Conservation (phyloP, 352 stramenopile genomes). For the Phytophthora crassamura region DNA sequence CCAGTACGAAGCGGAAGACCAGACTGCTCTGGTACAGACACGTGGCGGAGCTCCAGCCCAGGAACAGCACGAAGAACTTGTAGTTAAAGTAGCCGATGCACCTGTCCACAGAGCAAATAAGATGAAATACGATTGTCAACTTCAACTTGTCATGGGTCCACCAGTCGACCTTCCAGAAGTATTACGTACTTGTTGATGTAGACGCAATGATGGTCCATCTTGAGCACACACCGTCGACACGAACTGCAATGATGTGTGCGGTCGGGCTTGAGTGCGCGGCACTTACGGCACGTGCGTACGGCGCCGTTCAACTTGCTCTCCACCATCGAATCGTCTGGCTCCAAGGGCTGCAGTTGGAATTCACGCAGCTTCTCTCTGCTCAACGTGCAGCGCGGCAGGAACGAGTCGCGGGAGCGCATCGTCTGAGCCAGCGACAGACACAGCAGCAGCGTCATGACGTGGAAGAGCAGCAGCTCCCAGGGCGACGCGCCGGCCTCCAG, state of each 20-base stretch:
- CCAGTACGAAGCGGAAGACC: conserved; percentile 69
- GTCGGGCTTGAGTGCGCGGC: conserved; percentile 76
- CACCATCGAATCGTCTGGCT: conserved; percentile 28
- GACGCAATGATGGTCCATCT: conserved; percentile 91
- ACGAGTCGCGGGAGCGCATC: conserved; percentile 63
- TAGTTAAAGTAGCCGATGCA: conserved; percentile 92
- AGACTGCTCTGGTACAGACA: conserved; percentile 77
- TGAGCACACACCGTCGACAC: conserved; percentile 79
- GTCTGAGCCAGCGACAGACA: conserved; percentile 64
- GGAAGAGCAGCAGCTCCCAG: conserved; percentile 59
- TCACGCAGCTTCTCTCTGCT: conserved; percentile 14
- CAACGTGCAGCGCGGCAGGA: conserved; percentile 44
- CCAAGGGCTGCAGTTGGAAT: conserved; percentile 8
- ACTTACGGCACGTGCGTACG: conserved; percentile 78
- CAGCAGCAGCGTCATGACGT: conserved; percentile 61
- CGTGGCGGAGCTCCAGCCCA: conserved; percentile 72
- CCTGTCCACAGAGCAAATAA: conserved; percentile 30
- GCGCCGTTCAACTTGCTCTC: conserved; percentile 80
- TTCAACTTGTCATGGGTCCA: conserved; percentile 7
- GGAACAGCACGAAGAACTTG: conserved; percentile 90
- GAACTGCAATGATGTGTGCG: conserved; percentile 86
- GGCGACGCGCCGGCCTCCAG: conserved; percentile 30
- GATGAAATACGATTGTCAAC: conserved; percentile 5
- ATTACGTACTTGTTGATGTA: conserved; percentile 89
- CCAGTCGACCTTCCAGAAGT: background rate